A percentile compares a stretch with the other conserved stretches of the same genome.
Conservation (phyloP, 768 basidiomycete genomes). For the Crassisporium funariophilum region DNA sequence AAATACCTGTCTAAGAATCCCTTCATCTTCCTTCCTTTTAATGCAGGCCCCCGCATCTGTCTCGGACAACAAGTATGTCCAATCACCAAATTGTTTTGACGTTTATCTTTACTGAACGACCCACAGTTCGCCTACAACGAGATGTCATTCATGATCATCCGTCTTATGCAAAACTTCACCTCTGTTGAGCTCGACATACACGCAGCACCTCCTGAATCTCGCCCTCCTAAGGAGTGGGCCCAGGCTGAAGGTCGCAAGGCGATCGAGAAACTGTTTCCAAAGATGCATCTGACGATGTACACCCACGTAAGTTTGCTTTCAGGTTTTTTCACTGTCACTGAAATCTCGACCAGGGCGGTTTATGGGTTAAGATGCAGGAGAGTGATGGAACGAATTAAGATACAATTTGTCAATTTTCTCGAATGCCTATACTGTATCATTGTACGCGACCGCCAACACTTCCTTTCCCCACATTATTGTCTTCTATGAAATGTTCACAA, state of each 20-base stretch:
- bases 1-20: constrained; percentile 64
- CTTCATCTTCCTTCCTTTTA: constrained; percentile 73
- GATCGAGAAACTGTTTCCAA: constrained; percentile 52
- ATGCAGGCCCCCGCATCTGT: constrained; percentile 60
- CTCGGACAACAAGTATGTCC: constrained; percentile 55
- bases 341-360: constrained; percentile 41
- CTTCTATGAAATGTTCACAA: too few species aligned
- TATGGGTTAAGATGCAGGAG: constrained; percentile 55
- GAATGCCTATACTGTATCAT: too few species aligned
- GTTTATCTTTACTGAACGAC: background rate
- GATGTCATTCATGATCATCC: constrained; percentile 65
- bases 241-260: constrained; percentile 46
- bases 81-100: background rate
- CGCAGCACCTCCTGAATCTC: constrained; percentile 46
- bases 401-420: too few species aligned
- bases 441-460: too few species aligned
- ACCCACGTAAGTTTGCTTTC: constrained; percentile 32
- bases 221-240: constrained; percentile 51
- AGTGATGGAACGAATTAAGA: constrained; percentile 25
- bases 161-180: constrained; percentile 61
- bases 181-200: constrained; percentile 47
- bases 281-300: constrained; percentile 59
- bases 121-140: constrained; percentile 60
- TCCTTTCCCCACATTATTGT: too few species aligned
- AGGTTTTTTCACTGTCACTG: background rate